A percentile compares a stretch with the other conserved stretches of the same genome.
These are phyloP conservation scores for Carex myosuroides DNA, from an alignment of 176 grass and related monocot genomes.

Conservation along the genomic window DNA sequence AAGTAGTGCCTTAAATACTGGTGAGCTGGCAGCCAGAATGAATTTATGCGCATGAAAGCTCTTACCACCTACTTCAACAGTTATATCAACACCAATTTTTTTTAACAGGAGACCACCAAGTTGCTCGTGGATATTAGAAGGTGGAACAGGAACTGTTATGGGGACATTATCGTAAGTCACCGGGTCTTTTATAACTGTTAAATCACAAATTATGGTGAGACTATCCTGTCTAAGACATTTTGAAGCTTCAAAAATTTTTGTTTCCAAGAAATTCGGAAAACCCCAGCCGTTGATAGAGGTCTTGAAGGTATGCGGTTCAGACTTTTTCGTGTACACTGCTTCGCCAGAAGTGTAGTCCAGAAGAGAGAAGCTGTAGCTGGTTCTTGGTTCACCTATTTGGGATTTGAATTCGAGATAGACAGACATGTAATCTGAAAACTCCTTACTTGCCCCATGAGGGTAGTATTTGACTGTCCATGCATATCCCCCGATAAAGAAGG, in stretches of 20 bases:
- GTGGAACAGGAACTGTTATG: neutral
- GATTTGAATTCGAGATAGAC: neutral
- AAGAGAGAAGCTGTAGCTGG: neutral
- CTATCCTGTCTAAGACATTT: neutral
- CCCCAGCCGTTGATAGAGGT: neutral
- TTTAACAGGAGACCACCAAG: too few species aligned
- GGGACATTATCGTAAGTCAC: neutral
- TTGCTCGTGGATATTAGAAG: neutral
- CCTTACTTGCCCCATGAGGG: neutral
- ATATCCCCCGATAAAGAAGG: too few species aligned
- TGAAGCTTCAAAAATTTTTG: neutral
- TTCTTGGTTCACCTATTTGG: neutral
- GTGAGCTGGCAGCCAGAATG: neutral
- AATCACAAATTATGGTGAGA: neutral
- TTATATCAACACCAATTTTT: neutral
- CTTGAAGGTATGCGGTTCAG: neutral
- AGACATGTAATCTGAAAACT: neutral
- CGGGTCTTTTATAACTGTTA: neutral
- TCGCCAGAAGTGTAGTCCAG: neutral
- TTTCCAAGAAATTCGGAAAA: neutral
- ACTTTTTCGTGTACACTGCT: neutral
- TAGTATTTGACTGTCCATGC: too few species aligned
- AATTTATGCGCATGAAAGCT: neutral
- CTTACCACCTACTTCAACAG: neutral
- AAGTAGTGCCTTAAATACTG: neutral